A percentile compares a stretch with the other conserved stretches of the same genome.
Evolutionary conservation across 75 land plant genomes (phyloP).

Genomic region (Pinus taeda): DNA sequence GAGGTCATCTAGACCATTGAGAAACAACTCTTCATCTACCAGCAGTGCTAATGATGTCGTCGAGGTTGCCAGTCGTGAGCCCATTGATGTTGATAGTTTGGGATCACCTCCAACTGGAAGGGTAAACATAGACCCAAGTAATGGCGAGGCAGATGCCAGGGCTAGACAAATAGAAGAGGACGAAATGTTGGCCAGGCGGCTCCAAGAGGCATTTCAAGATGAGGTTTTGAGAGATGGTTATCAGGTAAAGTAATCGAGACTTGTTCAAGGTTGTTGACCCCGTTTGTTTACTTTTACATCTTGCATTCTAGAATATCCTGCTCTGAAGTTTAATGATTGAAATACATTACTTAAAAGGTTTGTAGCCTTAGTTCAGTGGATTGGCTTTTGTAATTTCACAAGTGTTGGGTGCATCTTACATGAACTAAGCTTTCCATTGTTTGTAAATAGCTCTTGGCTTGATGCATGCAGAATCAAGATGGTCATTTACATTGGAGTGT

Average conservation of each 20-base stretch:
- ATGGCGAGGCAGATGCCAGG: constrained; percentile 26
- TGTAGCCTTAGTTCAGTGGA: no score
- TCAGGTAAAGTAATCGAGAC: not conserved
- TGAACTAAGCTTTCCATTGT: not conserved
- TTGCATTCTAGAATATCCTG: no score
- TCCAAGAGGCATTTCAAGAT: constrained; percentile 56
- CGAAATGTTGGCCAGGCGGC: constrained; percentile 63
- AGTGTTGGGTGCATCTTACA: not conserved
- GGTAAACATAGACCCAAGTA: not conserved
- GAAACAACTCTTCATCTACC: not conserved
- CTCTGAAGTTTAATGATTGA: no score
- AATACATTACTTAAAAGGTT: no score
- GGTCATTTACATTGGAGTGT: not conserved
- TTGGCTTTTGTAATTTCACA: no score
- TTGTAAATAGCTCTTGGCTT: not conserved
- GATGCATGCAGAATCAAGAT: constrained; percentile 1
- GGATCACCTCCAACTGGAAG: not conserved
- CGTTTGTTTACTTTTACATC: no score
- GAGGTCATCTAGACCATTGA: not conserved
- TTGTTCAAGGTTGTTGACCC: not conserved
- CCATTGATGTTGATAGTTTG: constrained; percentile 12
- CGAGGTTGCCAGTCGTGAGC: not conserved
- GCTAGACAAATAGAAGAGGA: constrained; percentile 64
- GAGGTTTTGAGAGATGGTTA: constrained; percentile 20
- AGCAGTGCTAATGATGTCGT: not conserved